Base-by-base conservation (phyloP, 2,329 filamentous ascomycete species). In the Aspergillus spinulosporus region DNA sequence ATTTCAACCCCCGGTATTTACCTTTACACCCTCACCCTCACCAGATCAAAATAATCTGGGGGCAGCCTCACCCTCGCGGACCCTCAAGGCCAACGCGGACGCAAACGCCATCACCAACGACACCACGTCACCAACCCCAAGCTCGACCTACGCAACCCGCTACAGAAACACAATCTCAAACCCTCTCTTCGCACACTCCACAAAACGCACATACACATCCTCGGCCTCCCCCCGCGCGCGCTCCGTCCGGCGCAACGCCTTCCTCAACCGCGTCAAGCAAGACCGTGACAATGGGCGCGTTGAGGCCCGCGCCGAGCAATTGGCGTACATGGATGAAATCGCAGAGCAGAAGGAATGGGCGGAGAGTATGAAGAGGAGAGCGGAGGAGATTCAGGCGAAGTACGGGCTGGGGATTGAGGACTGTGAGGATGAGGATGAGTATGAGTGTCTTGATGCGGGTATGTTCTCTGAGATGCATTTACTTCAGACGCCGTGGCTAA, bases 291-390 rank as follows among this genome's bases (percentile, higher is more conserved):
- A 67, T 36, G 69, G 66, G 0, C 69, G 72, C 5, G 74, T 73
- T 53, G 71, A 75, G 59, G 66, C 65, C 61, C 74, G 68, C 60
- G 75, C 71, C 61, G 80, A 71, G 64, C 76, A 71, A 69, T 70
- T 74, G 57, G 73, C 71, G 68, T 73, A 65, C 62, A 74, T 70
- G 73, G 77, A 78, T 58, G 70, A 70, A 64, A 63, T 72, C 54
- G 69, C 65, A 52, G 74, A 72, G 63, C 67, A 71, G 65, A 68
- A 66, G 59, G 60, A 61, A 49, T 77, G 76, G 72, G 70, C 72
- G 32, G 74, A 75, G 59, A 58, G 53, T 28, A 76, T 76, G 73
- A 63, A 61, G 46, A 58, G 67, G 37, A 60, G 68, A 40, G 71
- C 68, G 15, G 72, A 71, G 49, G 59, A 59, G 46, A 58, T 66